Evolutionary conservation across 148 eudicot species (phyloP), one percentile per base, ranked within the genome.

Genomic region (Polygonum aviculare): DNA sequence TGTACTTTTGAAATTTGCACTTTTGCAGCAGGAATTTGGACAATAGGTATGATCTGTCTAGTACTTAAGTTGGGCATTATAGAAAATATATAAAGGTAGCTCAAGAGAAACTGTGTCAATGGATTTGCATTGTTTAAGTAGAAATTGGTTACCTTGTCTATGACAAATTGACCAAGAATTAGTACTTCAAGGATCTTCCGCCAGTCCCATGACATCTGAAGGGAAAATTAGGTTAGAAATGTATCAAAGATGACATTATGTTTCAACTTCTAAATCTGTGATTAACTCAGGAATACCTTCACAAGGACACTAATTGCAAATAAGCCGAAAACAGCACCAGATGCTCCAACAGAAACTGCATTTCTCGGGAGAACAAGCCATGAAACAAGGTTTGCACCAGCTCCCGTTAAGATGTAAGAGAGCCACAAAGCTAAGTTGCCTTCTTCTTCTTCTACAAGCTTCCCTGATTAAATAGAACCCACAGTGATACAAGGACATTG

Each of bases 141-240:
- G 12, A 70, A 73, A 54, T 52, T 63, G 41, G 83, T 77, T 83
- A 95, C 99, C 93, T 81, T 93, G 76, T 91, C 97, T 55, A 93
- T 79, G 41, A 95, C 99, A 81, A 95, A 95, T 76, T 95, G 99
- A n/a, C 99, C 99, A 79, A 95, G 79, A 82, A 95, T 89, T 77
- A 95, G 93, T 62, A 90, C 99, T 86, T 95, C 99, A 50, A 95
- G 97, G 72, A 93, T 95, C 87, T 93, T 95, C 78, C 99, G 87
- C 97, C 99, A 95, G 83, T 95, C 99, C 93, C 92, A 88, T 2
- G 99, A 95, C 90, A 95, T 89, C 99, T 95, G 84, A 81, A 84
- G 74, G 73, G 60, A 69, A 18, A 59, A 76, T 76, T 33, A 74
- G 19, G 73, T 80, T 74, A 78, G 44, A 69, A 77, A 50, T 62